Evolutionary conservation across 2,329 filamentous ascomycete species (phyloP), one percentile per base, ranked within the genome.

Genomic region (Sporothrix curviconia): DNA sequence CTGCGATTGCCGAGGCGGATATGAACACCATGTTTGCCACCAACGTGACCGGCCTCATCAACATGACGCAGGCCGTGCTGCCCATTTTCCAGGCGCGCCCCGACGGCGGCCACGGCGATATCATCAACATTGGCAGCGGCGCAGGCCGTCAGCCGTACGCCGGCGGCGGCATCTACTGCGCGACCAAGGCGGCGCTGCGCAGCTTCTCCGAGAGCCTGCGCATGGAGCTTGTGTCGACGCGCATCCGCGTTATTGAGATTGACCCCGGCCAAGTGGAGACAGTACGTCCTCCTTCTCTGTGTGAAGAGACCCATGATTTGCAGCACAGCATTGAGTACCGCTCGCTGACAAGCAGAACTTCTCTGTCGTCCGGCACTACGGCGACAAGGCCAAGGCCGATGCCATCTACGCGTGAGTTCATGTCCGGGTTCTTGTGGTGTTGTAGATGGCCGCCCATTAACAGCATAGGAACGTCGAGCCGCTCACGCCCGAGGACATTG

Each of bases 61-160:
- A 92, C 77, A 90, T 97, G 87, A 97, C 94, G 0, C 94, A 99
- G 77, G 89, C 89, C 49, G 78, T 96, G 39, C 72, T 97, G 17
- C 84, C 89, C 55, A 84, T 92, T 69, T 95, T 92, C 79, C 87
- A 90, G 72, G 78, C 82, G 65, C 89, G 81, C 42, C 82, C 74
- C 68, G 80, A 92, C 58, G 86, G 88, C 59, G 92, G 91, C 58
- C 77, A 81, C 43, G 92, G 92, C 65, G 94, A 97, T 69, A 92
- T 99, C 70, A 95, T 99, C 76, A 97, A 96, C 69, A 75, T 96
- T 67, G 92, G 92, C 60, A 91, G 86, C 64, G 92, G 96, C 67
- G 92, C 92, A 17, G 92, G 90, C 28, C 82, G 91, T 44, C 90
- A 95, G 65, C 81, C 89, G 8, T 96, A 96, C 70, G 78, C 84